Conservation (phyloP, 2,329 filamentous ascomycete species). For the Fusarium buharicum region DNA sequence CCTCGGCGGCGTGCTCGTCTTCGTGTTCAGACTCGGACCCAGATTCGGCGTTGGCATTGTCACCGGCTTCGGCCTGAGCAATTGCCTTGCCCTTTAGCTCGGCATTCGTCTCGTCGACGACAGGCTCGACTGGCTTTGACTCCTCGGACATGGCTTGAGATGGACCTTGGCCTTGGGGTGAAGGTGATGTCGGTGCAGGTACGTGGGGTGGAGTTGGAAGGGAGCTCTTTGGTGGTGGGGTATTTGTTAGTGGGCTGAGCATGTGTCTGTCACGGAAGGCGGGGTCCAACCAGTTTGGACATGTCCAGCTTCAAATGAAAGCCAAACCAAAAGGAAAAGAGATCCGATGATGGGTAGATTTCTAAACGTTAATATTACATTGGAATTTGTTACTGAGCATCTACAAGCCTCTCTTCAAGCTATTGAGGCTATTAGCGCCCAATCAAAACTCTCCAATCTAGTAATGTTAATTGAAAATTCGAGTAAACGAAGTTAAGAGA, state of each 20-base stretch:
- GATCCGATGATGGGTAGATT: not conserved
- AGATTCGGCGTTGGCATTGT: slow-evolving; percentile 61
- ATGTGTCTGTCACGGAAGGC: slow-evolving; percentile 21
- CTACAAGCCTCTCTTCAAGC: too few relatives aligned
- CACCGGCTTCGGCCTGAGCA: slow-evolving; percentile 51
- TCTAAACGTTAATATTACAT: not conserved
- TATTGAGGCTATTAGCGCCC: too few relatives aligned
- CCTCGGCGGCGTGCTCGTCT: slow-evolving; percentile 53
- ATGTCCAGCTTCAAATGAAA: not conserved
- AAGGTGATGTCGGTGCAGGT: slow-evolving; percentile 33
- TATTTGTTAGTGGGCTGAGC: slow-evolving; percentile 32
- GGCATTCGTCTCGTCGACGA: slow-evolving; percentile 61
- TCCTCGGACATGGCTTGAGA: slow-evolving; percentile 61
- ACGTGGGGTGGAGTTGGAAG: slow-evolving; percentile 23
- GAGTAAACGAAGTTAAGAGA: too few relatives aligned
- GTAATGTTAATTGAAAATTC: too few relatives aligned
- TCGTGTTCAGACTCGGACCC: slow-evolving; percentile 54
- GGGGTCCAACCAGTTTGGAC: slow-evolving; percentile 2
- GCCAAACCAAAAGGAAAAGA: not conserved
- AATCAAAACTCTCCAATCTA: too few relatives aligned
- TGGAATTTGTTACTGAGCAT: too few relatives aligned
- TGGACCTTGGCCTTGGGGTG: slow-evolving; percentile 9
- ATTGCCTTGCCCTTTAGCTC: slow-evolving; percentile 61
- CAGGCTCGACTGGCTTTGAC: slow-evolving; percentile 69
- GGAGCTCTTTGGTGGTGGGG: slow-evolving; percentile 42